Evolutionary conservation across 2,329 filamentous ascomycete species (phyloP).

Genomic region (Lomentospora prolificans): DNA sequence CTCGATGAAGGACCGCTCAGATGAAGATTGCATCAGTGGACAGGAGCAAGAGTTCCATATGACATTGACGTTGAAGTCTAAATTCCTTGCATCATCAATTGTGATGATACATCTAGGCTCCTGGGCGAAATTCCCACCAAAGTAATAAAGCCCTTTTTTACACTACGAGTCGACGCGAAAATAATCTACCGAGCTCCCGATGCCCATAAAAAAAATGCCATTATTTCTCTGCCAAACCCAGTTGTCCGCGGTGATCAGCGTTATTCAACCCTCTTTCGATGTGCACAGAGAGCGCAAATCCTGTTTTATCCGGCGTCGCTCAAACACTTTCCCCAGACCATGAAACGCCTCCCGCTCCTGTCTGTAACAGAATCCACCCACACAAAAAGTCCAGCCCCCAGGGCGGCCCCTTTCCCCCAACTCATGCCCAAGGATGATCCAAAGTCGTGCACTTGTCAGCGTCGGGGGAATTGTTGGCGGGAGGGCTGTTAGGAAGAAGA

Average conservation of each 20-base stretch:
- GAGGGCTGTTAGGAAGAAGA: neutral
- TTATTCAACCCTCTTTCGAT: neutral
- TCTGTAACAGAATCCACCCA: slow-evolving; percentile 1
- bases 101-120: too few relatives aligned
- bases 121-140: too few relatives aligned
- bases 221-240: too few relatives aligned
- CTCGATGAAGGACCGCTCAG: too few relatives aligned
- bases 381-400: slow-evolving; percentile 1
- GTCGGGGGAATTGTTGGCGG: neutral
- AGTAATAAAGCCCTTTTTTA: too few relatives aligned
- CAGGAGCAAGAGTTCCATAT: too few relatives aligned
- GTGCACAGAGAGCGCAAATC: neutral
- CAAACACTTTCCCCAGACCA: neutral
- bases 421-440: neutral
- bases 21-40: too few relatives aligned
- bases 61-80: too few relatives aligned
- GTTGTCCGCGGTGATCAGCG: neutral
- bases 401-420: neutral
- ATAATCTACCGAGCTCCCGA: too few relatives aligned
- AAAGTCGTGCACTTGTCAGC: neutral
- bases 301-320: slow-evolving; percentile 3
- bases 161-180: too few relatives aligned
- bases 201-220: too few relatives aligned
- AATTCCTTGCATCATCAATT: too few relatives aligned
- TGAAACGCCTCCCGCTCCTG: slow-evolving; percentile 2